Evolutionary conservation across 306 rosid genomes (phyloP), one percentile per base, ranked within the genome.

Genomic region (Trifolium repens): DNA sequence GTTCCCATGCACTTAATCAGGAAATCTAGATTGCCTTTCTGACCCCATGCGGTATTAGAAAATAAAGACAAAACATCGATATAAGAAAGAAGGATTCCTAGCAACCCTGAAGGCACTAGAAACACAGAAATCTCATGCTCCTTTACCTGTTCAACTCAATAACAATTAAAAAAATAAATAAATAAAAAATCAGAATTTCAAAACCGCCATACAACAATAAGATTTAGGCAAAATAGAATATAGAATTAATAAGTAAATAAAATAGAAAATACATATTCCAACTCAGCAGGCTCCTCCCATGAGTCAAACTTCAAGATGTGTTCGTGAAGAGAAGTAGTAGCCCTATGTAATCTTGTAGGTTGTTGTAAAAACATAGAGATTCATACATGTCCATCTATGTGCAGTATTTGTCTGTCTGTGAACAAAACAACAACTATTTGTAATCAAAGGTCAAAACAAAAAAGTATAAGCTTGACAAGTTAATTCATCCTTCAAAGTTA

Each of bases 101-200:
- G 79, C 98, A 93, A 91, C 76, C 98, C 98, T 0, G 98, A 91
- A 60, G 97, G 98, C 98, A 93, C 89, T 65, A 93, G 98, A 84
- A 93, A 93, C 80, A 93, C 97, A 65, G 96, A 91, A 43, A 91
- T 79, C 72, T 96, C 93, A 7, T 93, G 98, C 75, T 87, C 90
- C 91, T 91, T 93, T 46, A 93, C 90, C 98, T 93, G 96, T 75
- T 76, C 86, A 80, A 81, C 57, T 69, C 37, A 50, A n/a, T 34
- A 34, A 75, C 63, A 27, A 27, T 2, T 50, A 71, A 44, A 44
- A 26, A 39, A 32, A 15, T 8, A 27, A 27, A 27, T 27, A 27
- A 27, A 27, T 27, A 27, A 52, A 16, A 54, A 53, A 16, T 17
- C 0, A 24, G 5, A 58, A 58, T 4, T 12, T 58, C 16, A 1